Base-by-base conservation (phyloP, 371 early-diverging fungal genomes). In the Actinomortierella wolfii region DNA sequence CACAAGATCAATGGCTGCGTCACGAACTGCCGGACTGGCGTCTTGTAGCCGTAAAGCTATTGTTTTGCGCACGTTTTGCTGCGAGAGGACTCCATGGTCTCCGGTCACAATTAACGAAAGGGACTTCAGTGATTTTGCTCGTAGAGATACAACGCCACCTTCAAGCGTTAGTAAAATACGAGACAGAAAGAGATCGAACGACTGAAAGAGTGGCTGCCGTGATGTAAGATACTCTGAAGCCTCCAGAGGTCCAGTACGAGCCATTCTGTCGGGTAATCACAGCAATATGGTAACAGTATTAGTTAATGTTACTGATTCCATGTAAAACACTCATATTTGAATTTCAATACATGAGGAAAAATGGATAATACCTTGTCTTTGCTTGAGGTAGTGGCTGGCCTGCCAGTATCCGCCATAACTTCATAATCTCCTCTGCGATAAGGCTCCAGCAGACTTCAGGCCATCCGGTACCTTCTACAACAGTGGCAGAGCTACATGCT, bases 1-100 rank as follows among this genome's bases (percentile, higher is more conserved):
- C 3, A 96, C 79, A 15, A 96, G 74, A 39, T 96, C 94, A 9
- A 96, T 84, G 3, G 96, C 94, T 9, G 92, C 92, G 79, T 96
- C 97, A 39, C 98, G 86, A 1, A 97, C 97, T 14, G 88, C 82
- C 15, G 95, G 86, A 11, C 96, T 95, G 25, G 77, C 76, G 62
- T 97, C 98, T 46, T 89, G 84, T 15, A 97, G 67, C 14, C 94
- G 82, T 21, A 86, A 83, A 21, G 87, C 76, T 24, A 97, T 85
- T 0, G 90, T 83, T n/a, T 70, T 77, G 25, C 84, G 86, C 26
- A 94, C 85, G 40, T 81, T 87, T 14, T 66, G 60, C 79, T 88
- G 78, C 20, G 59, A 28, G 29, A 91, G 69, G 4, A 91, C 78
- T n/a, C 79, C 78, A 9, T 88, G 85, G 43, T 91, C 86, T 34